Base-by-base conservation (phyloP, 306 rosid genomes). In the Styphnolobium japonicum region DNA sequence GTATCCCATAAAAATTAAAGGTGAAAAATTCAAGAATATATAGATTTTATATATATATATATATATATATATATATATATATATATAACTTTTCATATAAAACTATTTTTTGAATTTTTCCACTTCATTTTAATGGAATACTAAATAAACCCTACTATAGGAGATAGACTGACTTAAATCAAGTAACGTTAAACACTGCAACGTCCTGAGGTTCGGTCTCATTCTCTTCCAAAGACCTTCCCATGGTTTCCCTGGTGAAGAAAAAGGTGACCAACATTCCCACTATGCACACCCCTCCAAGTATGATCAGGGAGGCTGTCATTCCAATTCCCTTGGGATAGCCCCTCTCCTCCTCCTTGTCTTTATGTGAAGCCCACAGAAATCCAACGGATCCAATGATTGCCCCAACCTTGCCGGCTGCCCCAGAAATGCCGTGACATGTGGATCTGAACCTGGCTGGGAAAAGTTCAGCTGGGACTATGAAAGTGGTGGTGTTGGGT, bases 401-500 rank as follows among this genome's bases (percentile, higher is more conserved):
- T 4, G 98, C 97, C 10, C 98, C 94, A 4, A 83, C 66, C 73
- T 93, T 93, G 0, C 98, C 97, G 0, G 31, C 45, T 0, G 98
- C 98, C 34, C 97, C 98, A 0, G 98, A 84, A 27, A 93, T 89
- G 2, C 97, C 98, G 34, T 93, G 97, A 67, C 98, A 93, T 0
- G 97, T 93, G 2, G 98, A 85, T 34, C 98, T 51, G 25, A 91
- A 89, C 69, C 98, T 79, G 0, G 98, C 97, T 0, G 97, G 98
- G 15, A 93, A 89, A 4, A 93, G 97, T 49, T 93, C 97, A 0
- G 97, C 97, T 0, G 97, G 97, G 60, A 91, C 86, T 3, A 93
- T 88, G 25, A 89, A 93, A 8, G 96, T 91, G 1, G 98, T 93
- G n/a, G 98, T 91, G 83, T 93, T 93, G 15, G 98, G 98, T n/a